These are phyloP conservation scores for Stagonosporopsis chrysanthemi DNA, from an alignment of 2,329 filamentous ascomycete genomes.

Conservation along the genomic window DNA sequence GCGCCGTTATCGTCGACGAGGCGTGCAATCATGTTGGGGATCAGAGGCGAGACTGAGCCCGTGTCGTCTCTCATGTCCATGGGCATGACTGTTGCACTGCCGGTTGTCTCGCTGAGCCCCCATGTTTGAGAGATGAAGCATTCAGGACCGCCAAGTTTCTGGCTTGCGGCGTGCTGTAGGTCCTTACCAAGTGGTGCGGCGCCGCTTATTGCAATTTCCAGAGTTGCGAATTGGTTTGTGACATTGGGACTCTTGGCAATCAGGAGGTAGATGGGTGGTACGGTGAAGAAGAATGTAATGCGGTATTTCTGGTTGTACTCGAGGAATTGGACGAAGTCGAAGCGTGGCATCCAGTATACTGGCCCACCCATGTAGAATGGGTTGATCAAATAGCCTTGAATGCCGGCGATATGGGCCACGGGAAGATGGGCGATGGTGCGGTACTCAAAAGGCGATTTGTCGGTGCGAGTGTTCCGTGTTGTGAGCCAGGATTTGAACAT, in stretches of 20 bases:
- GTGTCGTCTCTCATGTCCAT: constrained; percentile 53
- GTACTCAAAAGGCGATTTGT: constrained; percentile 41
- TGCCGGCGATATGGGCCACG: constrained; percentile 57
- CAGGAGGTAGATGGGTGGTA: constrained; percentile 67
- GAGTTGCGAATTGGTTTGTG: constrained; percentile 61
- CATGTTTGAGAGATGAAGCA: constrained; percentile 62
- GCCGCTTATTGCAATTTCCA: constrained; percentile 60
- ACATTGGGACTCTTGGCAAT: constrained; percentile 66
- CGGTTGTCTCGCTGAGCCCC: constrained; percentile 65
- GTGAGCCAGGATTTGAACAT: constrained; percentile 42
- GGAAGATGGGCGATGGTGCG: constrained; percentile 57
- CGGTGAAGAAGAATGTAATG: constrained; percentile 65
- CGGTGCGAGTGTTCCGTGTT: constrained; percentile 22
- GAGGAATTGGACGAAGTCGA: constrained; percentile 65
- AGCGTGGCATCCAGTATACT: constrained; percentile 69
- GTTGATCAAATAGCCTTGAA: constrained; percentile 57
- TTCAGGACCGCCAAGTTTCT: constrained; percentile 57
- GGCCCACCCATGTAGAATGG: constrained; percentile 51
- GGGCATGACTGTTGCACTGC: constrained; percentile 58
- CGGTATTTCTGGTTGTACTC: constrained; percentile 58
- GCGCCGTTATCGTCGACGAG: constrained; percentile 46
- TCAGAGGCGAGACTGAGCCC: constrained; percentile 56
- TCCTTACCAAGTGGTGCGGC: constrained; percentile 66
- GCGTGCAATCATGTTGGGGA: constrained; percentile 49
- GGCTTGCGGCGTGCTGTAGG: constrained; percentile 59